phyloP scores from a whole-genome alignment of 495 filamentous ascomycete species.

The Daldinia concentrica region DNA sequence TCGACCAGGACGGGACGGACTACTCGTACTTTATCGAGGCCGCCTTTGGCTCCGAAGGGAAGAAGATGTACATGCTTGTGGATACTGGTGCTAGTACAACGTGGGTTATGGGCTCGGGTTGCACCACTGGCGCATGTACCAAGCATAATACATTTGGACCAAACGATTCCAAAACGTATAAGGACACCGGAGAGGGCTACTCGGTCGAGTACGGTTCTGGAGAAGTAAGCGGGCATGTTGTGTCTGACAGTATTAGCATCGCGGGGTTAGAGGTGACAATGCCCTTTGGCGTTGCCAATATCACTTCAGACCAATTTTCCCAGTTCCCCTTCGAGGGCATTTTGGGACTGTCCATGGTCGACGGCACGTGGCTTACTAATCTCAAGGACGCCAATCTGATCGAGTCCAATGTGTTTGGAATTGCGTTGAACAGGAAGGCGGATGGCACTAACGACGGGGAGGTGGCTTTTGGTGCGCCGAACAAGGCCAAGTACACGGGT shows the following conservation, averaged over 20 bases:
- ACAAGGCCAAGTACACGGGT: conserved; percentile 71
- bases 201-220: conserved; percentile 77
- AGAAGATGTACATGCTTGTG: conserved; percentile 75
- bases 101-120: conserved; percentile 78
- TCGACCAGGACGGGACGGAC: conserved; percentile 80
- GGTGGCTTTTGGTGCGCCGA: conserved; percentile 76
- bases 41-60: conserved; percentile 70
- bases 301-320: conserved; percentile 72
- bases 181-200: conserved; percentile 60
- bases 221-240: conserved; percentile 68
- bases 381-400: conserved; percentile 67
- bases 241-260: conserved; percentile 69
- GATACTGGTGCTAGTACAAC: conserved; percentile 82
- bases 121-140: conserved; percentile 67
- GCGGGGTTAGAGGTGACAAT: conserved; percentile 69
- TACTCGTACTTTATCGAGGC: conserved; percentile 79
- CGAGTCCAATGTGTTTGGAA: conserved; percentile 69
- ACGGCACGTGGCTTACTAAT: conserved; percentile 69
- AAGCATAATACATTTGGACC: conserved; percentile 73
- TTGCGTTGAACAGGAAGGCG: conserved; percentile 69
- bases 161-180: conserved; percentile 65
- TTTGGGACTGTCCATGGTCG: conserved; percentile 73
- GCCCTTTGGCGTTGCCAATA: conserved; percentile 73
- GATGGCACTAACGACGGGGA: conserved; percentile 76
- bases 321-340: conserved; percentile 90